Conservation (phyloP, 2,329 filamentous ascomycete species). For the Dothistroma septosporum region DNA sequence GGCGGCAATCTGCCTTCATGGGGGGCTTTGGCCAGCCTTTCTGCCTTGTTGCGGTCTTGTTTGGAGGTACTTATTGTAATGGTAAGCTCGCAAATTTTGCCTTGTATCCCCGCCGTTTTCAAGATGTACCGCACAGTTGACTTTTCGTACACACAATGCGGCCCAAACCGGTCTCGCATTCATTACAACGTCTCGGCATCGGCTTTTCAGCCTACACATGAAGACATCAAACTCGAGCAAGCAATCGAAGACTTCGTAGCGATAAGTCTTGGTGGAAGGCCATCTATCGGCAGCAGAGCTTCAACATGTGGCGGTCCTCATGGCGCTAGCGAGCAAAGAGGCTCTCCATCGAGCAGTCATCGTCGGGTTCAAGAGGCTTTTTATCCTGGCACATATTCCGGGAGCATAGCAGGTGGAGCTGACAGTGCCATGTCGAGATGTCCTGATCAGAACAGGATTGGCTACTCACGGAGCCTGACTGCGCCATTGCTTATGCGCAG, state of each 20-base stretch:
- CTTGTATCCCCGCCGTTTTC: neutral
- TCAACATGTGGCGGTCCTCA: neutral
- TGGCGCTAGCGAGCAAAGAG: neutral
- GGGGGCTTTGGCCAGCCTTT: neutral
- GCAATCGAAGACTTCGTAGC: conserved; percentile 9
- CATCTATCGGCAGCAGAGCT: neutral
- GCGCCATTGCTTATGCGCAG: neutral
- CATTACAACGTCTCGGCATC: conserved; percentile 2
- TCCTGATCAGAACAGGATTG: neutral
- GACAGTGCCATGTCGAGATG: neutral
- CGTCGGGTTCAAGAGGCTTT: neutral
- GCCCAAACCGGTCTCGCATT: conserved; percentile 6
- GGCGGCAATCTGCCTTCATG: neutral
- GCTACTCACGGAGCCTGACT: neutral
- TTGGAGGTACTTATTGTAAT: neutral
- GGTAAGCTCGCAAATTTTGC: neutral
- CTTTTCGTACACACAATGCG: neutral
- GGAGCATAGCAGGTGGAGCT: neutral
- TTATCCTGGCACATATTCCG: conserved; percentile 1
- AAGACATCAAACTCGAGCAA: conserved; percentile 8
- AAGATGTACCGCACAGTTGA: conserved; percentile 5
- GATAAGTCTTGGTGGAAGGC: neutral
- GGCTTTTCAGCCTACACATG: conserved; percentile 3
- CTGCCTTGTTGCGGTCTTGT: conserved; percentile 1
- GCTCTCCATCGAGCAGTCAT: neutral